These are phyloP conservation scores for Curvularia sp. DNA, from an alignment of 2,329 filamentous ascomycete genomes.

Conservation along the genomic window DNA sequence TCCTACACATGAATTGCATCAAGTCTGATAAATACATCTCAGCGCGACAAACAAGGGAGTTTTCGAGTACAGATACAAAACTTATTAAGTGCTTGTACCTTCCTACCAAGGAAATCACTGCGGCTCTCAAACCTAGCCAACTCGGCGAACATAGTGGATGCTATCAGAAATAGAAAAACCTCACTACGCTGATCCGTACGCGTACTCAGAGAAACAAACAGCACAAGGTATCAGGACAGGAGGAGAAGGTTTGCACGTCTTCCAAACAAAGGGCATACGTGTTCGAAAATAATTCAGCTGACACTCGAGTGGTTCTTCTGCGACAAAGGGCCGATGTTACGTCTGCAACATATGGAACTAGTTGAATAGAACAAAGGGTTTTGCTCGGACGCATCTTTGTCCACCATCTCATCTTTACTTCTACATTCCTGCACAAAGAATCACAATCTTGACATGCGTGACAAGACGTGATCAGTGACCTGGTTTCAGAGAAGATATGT, in stretches of 20 bases:
- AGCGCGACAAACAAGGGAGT: neutral
- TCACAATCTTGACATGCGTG: neutral
- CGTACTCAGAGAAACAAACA: neutral
- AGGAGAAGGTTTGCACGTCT: neutral
- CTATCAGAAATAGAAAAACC: neutral
- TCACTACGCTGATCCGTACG: neutral
- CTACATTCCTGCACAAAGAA: constrained; percentile 9
- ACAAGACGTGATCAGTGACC: neutral
- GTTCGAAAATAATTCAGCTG: neutral
- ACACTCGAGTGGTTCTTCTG: neutral
- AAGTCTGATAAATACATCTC: neutral
- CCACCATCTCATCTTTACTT: neutral
- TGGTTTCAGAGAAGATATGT: neutral
- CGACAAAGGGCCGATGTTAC: constrained; percentile 11
- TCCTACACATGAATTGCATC: neutral
- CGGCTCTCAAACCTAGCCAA: neutral
- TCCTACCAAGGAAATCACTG: neutral
- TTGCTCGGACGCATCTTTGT: constrained; percentile 8
- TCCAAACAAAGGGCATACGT: constrained; percentile 6
- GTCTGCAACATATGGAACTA: neutral
- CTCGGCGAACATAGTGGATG: too few species aligned
- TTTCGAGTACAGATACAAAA: neutral
- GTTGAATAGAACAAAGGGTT: constrained; percentile 12
- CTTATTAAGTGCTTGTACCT: neutral
- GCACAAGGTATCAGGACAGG: neutral